phyloP scores from a whole-genome alignment of 2,329 filamentous ascomycete species.

The Domatiomyces catenatus region DNA sequence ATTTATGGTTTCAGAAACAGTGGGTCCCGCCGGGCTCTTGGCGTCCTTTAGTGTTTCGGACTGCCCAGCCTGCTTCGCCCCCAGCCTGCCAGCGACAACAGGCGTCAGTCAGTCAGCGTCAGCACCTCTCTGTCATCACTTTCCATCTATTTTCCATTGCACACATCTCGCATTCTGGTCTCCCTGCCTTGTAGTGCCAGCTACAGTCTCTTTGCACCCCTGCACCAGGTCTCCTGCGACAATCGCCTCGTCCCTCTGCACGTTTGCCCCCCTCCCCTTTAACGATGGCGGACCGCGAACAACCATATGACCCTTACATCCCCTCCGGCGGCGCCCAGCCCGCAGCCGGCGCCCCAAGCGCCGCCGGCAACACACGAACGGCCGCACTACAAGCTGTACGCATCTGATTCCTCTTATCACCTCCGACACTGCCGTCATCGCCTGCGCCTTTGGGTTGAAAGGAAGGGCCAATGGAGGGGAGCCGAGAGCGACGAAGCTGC shows the following conservation, averaged over 20 bases:
- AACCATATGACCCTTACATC: conserved; percentile 80
- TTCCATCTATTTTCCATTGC: background rate
- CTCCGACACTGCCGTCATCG: background rate
- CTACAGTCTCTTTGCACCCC: background rate
- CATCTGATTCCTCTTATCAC: background rate
- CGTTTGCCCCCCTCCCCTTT: conserved; percentile 4
- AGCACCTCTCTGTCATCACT: background rate
- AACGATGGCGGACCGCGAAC: conserved; percentile 42
- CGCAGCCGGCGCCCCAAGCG: conserved; percentile 20
- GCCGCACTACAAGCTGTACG: conserved; percentile 74
- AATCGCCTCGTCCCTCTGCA: background rate
- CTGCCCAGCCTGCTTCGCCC: background rate
- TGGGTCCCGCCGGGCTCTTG: background rate
- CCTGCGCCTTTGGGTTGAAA: background rate
- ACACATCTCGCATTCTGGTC: background rate
- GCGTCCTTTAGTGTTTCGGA: background rate
- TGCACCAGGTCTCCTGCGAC: background rate
- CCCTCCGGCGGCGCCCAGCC: conserved; percentile 43
- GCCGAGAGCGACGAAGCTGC: too few relatives aligned
- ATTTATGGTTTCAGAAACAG: background rate
- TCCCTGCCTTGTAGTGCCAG: background rate
- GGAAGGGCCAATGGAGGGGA: background rate
- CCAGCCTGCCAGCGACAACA: background rate
- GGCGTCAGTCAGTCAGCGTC: background rate
- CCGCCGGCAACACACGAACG: conserved; percentile 49